Percentiles rank a stretch among this genome's conserved stretches.
phyloP scores from a whole-genome alignment of 345 rosid genomes.

The Camelina hispida region DNA sequence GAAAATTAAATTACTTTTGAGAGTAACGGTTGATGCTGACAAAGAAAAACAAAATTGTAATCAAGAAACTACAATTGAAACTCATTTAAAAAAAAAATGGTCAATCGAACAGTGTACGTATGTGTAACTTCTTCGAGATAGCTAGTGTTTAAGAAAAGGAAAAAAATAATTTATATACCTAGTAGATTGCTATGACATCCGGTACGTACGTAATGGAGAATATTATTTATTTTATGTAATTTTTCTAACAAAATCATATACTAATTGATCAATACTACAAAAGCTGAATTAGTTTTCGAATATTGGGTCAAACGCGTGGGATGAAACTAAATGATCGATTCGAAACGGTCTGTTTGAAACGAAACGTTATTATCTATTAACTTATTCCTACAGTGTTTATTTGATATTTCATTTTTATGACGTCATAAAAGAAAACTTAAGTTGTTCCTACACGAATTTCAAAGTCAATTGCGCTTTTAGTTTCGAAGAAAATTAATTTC shows the following conservation, averaged over 20 bases:
- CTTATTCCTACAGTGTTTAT: too few relatives aligned
- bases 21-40: slow-evolving; percentile 30
- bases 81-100: not conserved
- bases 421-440: too few relatives aligned
- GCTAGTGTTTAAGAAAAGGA: not conserved
- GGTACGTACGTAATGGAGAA: not conserved
- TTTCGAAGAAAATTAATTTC: not conserved
- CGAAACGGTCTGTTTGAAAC: slow-evolving; percentile 1
- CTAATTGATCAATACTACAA: not conserved
- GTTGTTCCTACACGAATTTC: slow-evolving; percentile 2
- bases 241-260: not conserved
- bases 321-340: slow-evolving; percentile 9
- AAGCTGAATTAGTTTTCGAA: not conserved
- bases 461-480: slow-evolving; percentile 26
- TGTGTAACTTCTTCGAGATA: not conserved
- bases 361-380: slow-evolving; percentile 18
- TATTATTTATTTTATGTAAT: not conserved
- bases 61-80: slow-evolving; percentile 8
- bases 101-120: not conserved
- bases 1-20: slow-evolving; percentile 7
- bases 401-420: too few relatives aligned
- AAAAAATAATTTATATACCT: not conserved
- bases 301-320: not conserved
- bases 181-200: not conserved
- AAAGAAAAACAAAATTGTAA: not conserved